These are phyloP conservation scores for Dovyalis caffra DNA, from an alignment of 345 rosid genomes.

Conservation along the genomic window DNA sequence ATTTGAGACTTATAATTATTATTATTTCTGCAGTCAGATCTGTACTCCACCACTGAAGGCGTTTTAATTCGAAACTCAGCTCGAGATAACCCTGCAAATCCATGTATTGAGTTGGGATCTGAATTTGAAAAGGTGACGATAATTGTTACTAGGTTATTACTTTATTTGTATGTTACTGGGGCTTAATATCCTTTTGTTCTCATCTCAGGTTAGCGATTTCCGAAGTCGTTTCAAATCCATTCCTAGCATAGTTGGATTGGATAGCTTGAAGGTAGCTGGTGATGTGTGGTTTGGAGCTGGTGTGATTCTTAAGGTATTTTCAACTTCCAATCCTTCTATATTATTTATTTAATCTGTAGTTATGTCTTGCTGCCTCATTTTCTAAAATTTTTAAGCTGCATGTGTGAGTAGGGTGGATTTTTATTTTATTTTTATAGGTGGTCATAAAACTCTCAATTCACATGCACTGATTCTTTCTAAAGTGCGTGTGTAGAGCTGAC, in stretches of 20 bases:
- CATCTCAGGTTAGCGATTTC: slow-evolving; percentile 43
- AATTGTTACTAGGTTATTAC: not conserved
- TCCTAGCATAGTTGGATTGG: slow-evolving; percentile 52
- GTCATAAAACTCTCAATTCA: too few relatives aligned
- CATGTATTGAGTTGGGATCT: slow-evolving; percentile 48
- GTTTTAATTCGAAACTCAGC: slow-evolving; percentile 34
- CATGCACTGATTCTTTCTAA: too few relatives aligned
- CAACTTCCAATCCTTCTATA: not conserved
- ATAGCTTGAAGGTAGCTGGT: slow-evolving; percentile 56
- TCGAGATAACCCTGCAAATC: slow-evolving; percentile 42
- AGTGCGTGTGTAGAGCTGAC: too few relatives aligned
- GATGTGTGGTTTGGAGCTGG: slow-evolving; percentile 70
- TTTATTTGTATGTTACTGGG: not conserved
- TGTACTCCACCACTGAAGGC: slow-evolving; percentile 41
- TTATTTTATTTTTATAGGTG: too few relatives aligned
- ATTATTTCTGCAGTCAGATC: slow-evolving; percentile 54
- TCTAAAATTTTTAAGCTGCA: too few relatives aligned
- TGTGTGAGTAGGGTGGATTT: too few relatives aligned
- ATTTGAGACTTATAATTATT: not conserved
- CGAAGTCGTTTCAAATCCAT: slow-evolving; percentile 48
- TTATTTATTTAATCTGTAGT: not conserved
- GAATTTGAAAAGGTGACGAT: slow-evolving; percentile 53
- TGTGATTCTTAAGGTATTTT: slow-evolving; percentile 51
- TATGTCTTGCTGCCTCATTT: too few relatives aligned
- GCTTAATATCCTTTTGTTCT: slow-evolving; percentile 6